These are phyloP conservation scores for Sphagnum tenellum DNA, from an alignment of 225 moss, liverwort and hornwort genomes.

Conservation along the genomic window DNA sequence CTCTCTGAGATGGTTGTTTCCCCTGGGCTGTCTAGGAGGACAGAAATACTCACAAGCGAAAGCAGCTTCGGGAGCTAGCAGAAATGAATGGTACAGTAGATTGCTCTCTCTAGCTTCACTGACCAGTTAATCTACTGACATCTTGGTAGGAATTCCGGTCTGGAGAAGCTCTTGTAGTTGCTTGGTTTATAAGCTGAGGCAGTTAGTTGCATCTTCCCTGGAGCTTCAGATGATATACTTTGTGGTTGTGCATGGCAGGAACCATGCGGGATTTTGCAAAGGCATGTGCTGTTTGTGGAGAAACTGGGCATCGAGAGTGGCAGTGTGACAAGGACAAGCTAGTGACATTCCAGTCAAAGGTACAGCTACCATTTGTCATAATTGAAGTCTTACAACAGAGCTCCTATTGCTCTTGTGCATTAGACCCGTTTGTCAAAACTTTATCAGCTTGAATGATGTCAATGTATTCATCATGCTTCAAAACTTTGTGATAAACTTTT, in stretches of 20 bases:
- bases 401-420: not conserved
- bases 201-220: too few species aligned
- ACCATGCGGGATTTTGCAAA: constrained; percentile 68
- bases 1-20: too few species aligned
- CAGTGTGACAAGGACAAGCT: constrained; percentile 63
- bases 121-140: too few species aligned
- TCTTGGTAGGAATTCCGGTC: too few species aligned
- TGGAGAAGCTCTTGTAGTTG: too few species aligned
- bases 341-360: constrained; percentile 65
- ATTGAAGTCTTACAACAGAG: not conserved
- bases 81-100: constrained; percentile 67
- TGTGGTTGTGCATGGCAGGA: constrained; percentile 17
- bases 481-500: too few species aligned
- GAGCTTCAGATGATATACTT: not conserved
- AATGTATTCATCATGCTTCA: too few species aligned
- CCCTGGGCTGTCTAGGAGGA: constrained; percentile 40
- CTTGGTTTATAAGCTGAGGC: too few species aligned
- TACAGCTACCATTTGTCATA: not conserved
- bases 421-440: too few species aligned
- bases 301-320: constrained; percentile 68
- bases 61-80: constrained; percentile 76
- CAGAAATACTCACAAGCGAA: constrained; percentile 69
- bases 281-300: constrained; percentile 69
- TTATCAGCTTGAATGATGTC: too few species aligned
- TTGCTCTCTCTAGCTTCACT: too few species aligned